Evolutionary conservation across 2,329 filamentous ascomycete species (phyloP).

Genomic region (Rutstroemia sp.): DNA sequence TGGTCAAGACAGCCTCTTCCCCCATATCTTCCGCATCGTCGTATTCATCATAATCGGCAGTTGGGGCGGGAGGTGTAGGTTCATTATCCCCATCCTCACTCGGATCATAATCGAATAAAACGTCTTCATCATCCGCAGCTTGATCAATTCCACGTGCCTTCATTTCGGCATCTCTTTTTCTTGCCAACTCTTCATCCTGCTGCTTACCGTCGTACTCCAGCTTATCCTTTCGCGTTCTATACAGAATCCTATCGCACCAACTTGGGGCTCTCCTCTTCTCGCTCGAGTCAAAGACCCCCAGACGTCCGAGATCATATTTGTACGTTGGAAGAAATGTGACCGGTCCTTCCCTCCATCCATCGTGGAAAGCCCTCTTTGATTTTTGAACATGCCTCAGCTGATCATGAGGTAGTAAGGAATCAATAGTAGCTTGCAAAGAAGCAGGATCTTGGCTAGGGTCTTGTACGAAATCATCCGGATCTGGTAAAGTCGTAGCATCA

Average conservation of each 20-base stretch:
- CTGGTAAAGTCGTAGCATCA: conserved; percentile 37
- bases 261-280: conserved; percentile 90
- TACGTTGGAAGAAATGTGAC: conserved; percentile 91
- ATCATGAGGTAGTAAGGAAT: conserved; percentile 83
- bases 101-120: conserved; percentile 87
- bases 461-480: conserved; percentile 58
- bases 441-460: conserved; percentile 71
- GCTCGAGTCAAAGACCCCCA: conserved; percentile 87
- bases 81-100: conserved; percentile 62
- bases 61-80: conserved; percentile 27
- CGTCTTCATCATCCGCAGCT: conserved; percentile 67
- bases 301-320: conserved; percentile 94
- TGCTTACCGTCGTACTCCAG: conserved; percentile 56
- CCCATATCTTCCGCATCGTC: conserved; percentile 34
- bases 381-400: conserved; percentile 72
- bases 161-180: conserved; percentile 77
- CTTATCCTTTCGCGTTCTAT: conserved; percentile 66
- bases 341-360: conserved; percentile 84
- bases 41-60: conserved; percentile 45
- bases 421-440: conserved; percentile 80
- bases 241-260: conserved; percentile 95
- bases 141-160: conserved; percentile 68
- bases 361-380: conserved; percentile 72
- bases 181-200: conserved; percentile 58
- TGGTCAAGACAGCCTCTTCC: conserved; percentile 43